Base-by-base conservation (phyloP, 2,329 filamentous ascomycete genomes). In the Cytospora piceae region DNA sequence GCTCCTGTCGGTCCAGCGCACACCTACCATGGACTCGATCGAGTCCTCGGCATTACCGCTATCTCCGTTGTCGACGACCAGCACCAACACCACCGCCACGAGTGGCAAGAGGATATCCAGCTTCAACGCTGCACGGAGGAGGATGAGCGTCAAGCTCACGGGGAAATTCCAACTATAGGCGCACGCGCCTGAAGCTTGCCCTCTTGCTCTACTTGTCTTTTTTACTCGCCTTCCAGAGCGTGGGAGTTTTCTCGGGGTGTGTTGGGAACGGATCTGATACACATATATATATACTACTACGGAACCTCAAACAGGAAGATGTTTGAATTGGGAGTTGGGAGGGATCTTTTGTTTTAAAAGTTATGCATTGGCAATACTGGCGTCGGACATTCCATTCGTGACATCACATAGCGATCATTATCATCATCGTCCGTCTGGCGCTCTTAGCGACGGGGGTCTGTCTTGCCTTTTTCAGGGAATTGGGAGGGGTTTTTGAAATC, bases 61-160 rank as follows among this genome's bases (percentile, higher is more conserved):
- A 42, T 68, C 66, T 8, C 63, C 66, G 15, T 17, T 66, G 63
- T 58, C 63, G 14, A 59, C 63, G 12, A 61, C 57, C 12, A 66
- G 61, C 34, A 63, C 59, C 22, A 51, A 34, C 37, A 65, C 59
- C 8, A 32, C 59, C 52, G 55, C 37, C 51, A 68, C 59, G 31
- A 39, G 55, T 31, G 58, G 39, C 59, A 68, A 68, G 63, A 64
- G 66, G 31, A 58, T 65, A 46, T 68, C 66, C 9, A 59, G 63
- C 14, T 68, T 68, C 51, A 58, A 54, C 5, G 58, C 64, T 32
- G 63, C 58, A 2, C 39, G 66, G 56, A 66, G 66, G 63, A 64
- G 66, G 34, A 68, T 68, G 66, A 66, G 63, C 56, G 53, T 68
- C 27, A 68, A 68, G 63, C 63, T 68, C 29, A 57, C 59, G 15